Evolutionary conservation across 1,139 yeast genomes (phyloP).

Genomic region (Yamadazyma sp.): DNA sequence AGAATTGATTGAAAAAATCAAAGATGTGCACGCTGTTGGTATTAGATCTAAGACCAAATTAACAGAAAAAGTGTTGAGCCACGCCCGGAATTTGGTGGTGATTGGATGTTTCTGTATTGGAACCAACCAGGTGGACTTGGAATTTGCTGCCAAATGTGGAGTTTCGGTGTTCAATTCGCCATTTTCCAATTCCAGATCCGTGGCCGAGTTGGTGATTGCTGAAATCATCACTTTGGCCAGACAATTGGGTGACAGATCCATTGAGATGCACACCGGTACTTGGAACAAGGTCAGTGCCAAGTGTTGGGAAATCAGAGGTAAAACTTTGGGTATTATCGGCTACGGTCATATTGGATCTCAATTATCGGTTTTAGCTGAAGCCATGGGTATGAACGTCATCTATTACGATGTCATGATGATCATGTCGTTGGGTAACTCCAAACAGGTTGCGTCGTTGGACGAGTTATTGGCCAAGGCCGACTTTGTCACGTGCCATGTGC

Average conservation of each 20-base stretch:
- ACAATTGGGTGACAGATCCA: slow-evolving; percentile 95
- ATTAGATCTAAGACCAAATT: slow-evolving; percentile 95
- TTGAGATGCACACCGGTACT: slow-evolving; percentile 93
- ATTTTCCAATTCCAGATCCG: slow-evolving; percentile 96
- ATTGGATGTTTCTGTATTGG: slow-evolving; percentile 99
- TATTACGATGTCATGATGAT: slow-evolving; percentile 91
- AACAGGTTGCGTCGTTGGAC: slow-evolving; percentile 82
- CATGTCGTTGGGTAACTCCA: slow-evolving; percentile 96
- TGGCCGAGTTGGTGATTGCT: slow-evolving; percentile 95
- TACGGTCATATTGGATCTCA: slow-evolving; percentile 99
- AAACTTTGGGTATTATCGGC: slow-evolving; percentile 94
- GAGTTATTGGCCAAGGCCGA: slow-evolving; percentile 82
- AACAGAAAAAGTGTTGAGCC: slow-evolving; percentile 72
- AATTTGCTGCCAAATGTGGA: slow-evolving; percentile 89
- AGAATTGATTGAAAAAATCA: slow-evolving; percentile 90
- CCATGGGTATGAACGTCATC: slow-evolving; percentile 96
- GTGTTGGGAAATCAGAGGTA: slow-evolving; percentile 99
- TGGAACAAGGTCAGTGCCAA: slow-evolving; percentile 96
- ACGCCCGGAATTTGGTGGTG: slow-evolving; percentile 85
- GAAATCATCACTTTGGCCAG: slow-evolving; percentile 93
- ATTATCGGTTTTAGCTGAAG: slow-evolving; percentile 93
- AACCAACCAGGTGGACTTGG: slow-evolving; percentile 94
- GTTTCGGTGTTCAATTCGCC: slow-evolving; percentile 98
- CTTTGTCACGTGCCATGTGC: slow-evolving; percentile 91
- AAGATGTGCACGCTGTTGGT: slow-evolving; percentile 94